phyloP scores from a whole-genome alignment of 139 green algal species.

The Tetraselmis chui region DNA sequence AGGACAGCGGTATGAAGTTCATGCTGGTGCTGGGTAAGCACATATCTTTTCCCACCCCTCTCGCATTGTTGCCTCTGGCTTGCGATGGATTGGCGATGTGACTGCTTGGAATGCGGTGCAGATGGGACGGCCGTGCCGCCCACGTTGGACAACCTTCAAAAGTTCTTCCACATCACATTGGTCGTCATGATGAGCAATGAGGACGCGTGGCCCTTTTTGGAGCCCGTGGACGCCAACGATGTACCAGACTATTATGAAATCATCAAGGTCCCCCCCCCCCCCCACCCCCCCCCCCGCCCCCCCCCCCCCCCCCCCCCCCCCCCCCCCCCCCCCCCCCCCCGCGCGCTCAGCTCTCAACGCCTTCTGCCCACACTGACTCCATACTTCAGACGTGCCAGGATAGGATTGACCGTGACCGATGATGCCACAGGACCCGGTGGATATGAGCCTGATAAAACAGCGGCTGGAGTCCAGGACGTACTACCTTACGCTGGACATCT shows the following conservation, averaged over 20 bases:
- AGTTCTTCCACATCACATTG: conserved; percentile 41
- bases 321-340: too few species aligned
- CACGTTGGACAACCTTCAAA: conserved; percentile 40
- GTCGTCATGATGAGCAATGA: conserved; percentile 41
- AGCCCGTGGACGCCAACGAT: conserved; percentile 65
- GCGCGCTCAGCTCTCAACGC: too few species aligned
- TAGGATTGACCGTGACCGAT: too few species aligned
- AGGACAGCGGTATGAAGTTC: conserved; percentile 5
- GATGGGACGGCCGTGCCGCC: not conserved
- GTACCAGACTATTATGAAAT: conserved; percentile 89
- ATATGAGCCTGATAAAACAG: conserved; percentile 34
- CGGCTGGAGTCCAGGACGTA: conserved; percentile 48
- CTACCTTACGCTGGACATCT: conserved; percentile 92
- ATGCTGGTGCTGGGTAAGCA: conserved; percentile 9
- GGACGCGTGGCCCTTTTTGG: conserved; percentile 82
- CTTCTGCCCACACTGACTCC: too few species aligned
- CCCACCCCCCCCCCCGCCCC: not conserved
- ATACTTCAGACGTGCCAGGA: too few species aligned
- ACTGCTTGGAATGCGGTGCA: not conserved
- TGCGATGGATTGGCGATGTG: too few species aligned
- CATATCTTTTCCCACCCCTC: too few species aligned
- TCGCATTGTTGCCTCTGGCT: too few species aligned
- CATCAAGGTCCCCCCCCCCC: conserved; percentile 40
- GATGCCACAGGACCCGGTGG: not conserved
- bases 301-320: too few species aligned